phyloP scores from a whole-genome alignment of 495 filamentous ascomycete species.

The Mytilinidion resinicola region DNA sequence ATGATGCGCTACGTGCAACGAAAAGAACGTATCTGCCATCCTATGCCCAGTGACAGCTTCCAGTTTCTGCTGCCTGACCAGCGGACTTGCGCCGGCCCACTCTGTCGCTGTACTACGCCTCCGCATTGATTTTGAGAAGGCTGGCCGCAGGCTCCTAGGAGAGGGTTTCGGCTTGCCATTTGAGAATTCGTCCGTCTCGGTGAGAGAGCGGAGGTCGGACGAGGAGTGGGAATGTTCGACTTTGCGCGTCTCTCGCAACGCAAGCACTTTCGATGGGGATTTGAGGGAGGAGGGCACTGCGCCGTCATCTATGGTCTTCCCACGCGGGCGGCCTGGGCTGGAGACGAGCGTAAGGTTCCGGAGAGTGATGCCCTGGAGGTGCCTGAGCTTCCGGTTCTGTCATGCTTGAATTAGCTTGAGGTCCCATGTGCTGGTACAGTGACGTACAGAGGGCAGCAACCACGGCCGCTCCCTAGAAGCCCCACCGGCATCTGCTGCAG shows the following conservation, averaged over 20 bases:
- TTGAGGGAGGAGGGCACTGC: slow-evolving; percentile 62
- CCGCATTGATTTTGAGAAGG: slow-evolving; percentile 36
- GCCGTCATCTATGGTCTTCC: slow-evolving; percentile 79
- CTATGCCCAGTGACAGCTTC: slow-evolving; percentile 63
- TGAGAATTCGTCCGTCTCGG: background rate
- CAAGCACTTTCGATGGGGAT: slow-evolving; percentile 61
- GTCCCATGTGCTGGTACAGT: slow-evolving; percentile 1
- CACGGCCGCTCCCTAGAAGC: slow-evolving; percentile 43
- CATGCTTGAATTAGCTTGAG: slow-evolving; percentile 4
- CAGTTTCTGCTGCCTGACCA: slow-evolving; percentile 64
- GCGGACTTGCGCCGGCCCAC: slow-evolving; percentile 61
- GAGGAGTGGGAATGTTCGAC: slow-evolving; percentile 71
- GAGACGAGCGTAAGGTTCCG: slow-evolving; percentile 69
- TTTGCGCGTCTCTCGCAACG: slow-evolving; percentile 48
- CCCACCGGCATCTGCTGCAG: background rate
- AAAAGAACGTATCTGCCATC: slow-evolving; percentile 87
- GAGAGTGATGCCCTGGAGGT: slow-evolving; percentile 78
- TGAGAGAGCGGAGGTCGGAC: slow-evolving; percentile 47
- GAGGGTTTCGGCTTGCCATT: slow-evolving; percentile 6
- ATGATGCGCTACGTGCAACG: slow-evolving; percentile 53
- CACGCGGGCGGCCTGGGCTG: slow-evolving; percentile 44
- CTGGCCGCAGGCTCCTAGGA: background rate
- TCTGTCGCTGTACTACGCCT: slow-evolving; percentile 59
- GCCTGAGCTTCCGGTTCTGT: slow-evolving; percentile 81
- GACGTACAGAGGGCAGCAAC: slow-evolving; percentile 46